Conservation (phyloP, 805 yeast species). For the Lipomyces sp. region DNA sequence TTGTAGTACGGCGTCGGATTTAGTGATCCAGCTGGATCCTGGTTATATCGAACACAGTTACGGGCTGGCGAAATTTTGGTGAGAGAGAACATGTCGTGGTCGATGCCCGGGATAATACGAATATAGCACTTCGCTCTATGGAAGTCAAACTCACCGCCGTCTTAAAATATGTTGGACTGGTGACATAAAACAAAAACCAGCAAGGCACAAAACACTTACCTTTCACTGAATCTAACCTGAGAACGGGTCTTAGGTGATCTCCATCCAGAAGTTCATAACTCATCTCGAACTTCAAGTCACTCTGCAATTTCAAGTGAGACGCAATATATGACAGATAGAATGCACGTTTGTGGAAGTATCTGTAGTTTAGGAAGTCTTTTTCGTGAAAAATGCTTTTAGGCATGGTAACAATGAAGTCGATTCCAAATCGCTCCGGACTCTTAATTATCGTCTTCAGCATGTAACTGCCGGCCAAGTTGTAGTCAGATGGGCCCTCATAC, state of each 20-base stretch:
- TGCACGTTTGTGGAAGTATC: constrained; percentile 88
- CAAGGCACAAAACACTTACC: constrained; percentile 15
- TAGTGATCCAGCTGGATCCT: constrained; percentile 47
- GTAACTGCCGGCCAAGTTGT: constrained; percentile 85
- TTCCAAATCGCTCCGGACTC: constrained; percentile 64
- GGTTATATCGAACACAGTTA: constrained; percentile 68
- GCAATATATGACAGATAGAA: constrained; percentile 83
- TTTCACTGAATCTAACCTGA: constrained; percentile 59
- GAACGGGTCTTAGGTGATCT: constrained; percentile 75
- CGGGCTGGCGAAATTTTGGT: constrained; percentile 78
- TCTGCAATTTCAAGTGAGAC: constrained; percentile 59
- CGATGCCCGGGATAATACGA: constrained; percentile 74
- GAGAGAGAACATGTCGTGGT: constrained; percentile 69
- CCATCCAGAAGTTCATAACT: constrained; percentile 75
- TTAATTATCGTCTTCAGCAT: constrained; percentile 82
- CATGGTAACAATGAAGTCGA: constrained; percentile 85
- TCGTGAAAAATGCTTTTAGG: constrained; percentile 72
- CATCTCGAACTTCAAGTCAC: constrained; percentile 50
- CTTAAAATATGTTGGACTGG: not conserved
- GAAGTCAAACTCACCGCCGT: constrained; percentile 53
- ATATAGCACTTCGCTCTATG: constrained; percentile 71
- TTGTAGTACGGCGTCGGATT: constrained; percentile 90
- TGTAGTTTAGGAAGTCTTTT: constrained; percentile 87
- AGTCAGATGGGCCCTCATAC: constrained; percentile 70
- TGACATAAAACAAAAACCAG: not conserved